phyloP scores from a whole-genome alignment of 768 basidiomycete species.

The Boletus coccyginus region DNA sequence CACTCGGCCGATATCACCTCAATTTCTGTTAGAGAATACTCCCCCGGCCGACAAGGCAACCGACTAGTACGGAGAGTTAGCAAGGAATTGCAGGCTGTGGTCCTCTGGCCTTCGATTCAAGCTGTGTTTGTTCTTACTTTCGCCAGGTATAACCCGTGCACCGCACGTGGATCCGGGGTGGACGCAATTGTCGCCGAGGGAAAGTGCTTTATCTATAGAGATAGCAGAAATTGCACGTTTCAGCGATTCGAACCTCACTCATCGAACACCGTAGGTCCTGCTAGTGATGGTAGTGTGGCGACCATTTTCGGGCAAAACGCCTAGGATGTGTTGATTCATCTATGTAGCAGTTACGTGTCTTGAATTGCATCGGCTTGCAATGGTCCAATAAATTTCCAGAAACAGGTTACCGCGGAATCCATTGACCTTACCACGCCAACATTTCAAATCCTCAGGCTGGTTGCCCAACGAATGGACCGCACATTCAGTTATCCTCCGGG shows the following conservation, averaged over 20 bases:
- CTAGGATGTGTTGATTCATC: neutral
- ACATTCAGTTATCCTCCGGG: neutral
- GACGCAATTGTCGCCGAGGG: too few relatives aligned
- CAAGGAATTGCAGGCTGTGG: too few relatives aligned
- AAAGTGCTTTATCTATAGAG: neutral
- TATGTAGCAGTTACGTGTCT: neutral
- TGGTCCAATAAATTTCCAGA: neutral
- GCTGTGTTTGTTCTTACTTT: too few relatives aligned
- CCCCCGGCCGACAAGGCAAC: neutral
- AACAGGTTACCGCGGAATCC: neutral
- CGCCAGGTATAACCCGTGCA: too few relatives aligned
- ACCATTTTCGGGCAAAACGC: too few relatives aligned
- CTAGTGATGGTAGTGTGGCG: too few relatives aligned
- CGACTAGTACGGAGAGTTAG: neutral
- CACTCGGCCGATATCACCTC: neutral
- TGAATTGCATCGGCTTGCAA: too few relatives aligned
- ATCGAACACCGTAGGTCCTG: neutral
- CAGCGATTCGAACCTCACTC: neutral
- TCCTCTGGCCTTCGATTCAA: too few relatives aligned
- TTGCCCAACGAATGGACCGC: neutral
- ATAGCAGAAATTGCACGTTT: neutral
- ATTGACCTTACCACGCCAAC: neutral
- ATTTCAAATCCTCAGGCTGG: neutral
- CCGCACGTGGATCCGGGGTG: neutral
- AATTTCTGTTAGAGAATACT: neutral